Evolutionary conservation across 2,329 filamentous ascomycete species (phyloP).

Genomic region (Sclerotinia glacialis): DNA sequence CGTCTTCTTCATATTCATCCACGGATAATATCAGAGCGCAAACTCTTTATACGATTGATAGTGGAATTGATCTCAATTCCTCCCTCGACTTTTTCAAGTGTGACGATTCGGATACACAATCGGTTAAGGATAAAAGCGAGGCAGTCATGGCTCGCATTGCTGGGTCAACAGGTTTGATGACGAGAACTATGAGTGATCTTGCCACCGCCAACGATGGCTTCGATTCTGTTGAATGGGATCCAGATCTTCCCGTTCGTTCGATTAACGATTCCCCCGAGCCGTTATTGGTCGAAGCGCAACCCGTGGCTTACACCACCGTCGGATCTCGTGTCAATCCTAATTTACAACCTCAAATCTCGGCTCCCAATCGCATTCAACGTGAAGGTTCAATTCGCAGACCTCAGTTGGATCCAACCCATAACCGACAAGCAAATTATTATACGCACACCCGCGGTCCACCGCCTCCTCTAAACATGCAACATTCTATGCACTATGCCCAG

Average conservation of each 20-base stretch:
- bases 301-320: conserved; percentile 40
- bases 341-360: conserved; percentile 35
- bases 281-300: conserved; percentile 33
- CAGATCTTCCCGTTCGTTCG: conserved; percentile 31
- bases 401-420: conserved; percentile 32
- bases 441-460: conserved; percentile 29
- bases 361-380: conserved; percentile 40
- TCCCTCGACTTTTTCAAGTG: conserved; percentile 13
- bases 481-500: conserved; percentile 38
- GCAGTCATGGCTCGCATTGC: conserved; percentile 22
- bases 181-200: background rate
- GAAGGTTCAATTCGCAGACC: conserved; percentile 38
- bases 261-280: conserved; percentile 37
- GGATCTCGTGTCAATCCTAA: conserved; percentile 39
- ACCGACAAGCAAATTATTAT: conserved; percentile 28
- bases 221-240: conserved; percentile 38
- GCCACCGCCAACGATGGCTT: conserved; percentile 32
- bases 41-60: conserved; percentile 3
- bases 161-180: background rate
- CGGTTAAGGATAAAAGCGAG: conserved; percentile 19
- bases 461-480: conserved; percentile 34
- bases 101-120: conserved; percentile 20
- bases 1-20: conserved; percentile 1
- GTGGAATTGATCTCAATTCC: conserved; percentile 8
- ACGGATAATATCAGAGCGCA: background rate